Conservation (phyloP, 139 green algal genomes). For the Zygnema cylindricum region DNA sequence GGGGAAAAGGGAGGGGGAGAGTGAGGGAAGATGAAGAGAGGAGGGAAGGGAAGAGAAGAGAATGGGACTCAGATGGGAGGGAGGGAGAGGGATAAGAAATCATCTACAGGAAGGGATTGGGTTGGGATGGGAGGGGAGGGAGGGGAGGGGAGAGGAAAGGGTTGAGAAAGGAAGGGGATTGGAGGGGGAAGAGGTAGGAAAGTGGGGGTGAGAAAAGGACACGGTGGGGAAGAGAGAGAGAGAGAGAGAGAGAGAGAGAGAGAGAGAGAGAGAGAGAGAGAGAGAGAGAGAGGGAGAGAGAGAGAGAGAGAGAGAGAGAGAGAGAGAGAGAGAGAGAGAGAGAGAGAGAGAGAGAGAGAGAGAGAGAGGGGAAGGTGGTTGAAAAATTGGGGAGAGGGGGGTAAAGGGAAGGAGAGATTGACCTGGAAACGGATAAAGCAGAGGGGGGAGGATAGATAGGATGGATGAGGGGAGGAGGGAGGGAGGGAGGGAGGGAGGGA, state of each 20-base stretch:
- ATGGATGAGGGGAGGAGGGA: not conserved
- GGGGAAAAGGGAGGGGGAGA: not conserved
- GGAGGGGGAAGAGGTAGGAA: not conserved
- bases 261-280: not conserved
- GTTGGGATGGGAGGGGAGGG: too few relatives aligned
- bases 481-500: not conserved
- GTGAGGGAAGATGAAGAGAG: not conserved
- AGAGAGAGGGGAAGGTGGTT: constrained; percentile 3
- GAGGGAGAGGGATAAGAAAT: not conserved
- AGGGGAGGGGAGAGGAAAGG: too few relatives aligned
- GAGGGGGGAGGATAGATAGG: not conserved
- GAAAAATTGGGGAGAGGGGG: too few relatives aligned
- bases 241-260: not conserved
- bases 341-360: not conserved
- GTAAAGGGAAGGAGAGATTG: too few relatives aligned
- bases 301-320: not conserved
- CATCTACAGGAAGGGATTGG: too few relatives aligned
- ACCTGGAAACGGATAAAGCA: constrained; percentile 28
- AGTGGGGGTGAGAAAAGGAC: not conserved
- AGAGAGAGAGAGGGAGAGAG: not conserved
- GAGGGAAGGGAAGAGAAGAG: not conserved
- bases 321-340: not conserved
- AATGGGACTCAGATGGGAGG: not conserved
- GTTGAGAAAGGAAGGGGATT: not conserved
- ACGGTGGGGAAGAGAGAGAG: not conserved